These are phyloP conservation scores for Trifolium subterraneum DNA, from an alignment of 306 rosid genomes.

Conservation along the genomic window DNA sequence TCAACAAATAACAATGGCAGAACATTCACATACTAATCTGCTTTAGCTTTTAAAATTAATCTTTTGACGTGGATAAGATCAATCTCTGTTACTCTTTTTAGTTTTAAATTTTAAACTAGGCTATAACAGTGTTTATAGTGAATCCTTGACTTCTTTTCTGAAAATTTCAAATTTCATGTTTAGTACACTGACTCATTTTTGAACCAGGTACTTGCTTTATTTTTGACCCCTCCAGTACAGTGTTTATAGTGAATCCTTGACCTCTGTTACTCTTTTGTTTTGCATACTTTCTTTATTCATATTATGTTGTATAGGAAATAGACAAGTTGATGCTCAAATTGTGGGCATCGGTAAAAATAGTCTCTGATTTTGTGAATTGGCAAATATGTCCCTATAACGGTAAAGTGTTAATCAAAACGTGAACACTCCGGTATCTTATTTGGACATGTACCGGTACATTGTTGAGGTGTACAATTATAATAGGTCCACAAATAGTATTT, in stretches of 20 bases:
- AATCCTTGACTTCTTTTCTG: constrained; percentile 28
- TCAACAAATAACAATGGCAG: constrained; percentile 15
- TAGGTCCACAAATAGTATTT: no score
- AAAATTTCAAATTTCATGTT: constrained; percentile 10
- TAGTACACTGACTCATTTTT: not conserved
- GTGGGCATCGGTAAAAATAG: not conserved
- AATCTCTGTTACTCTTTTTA: constrained; percentile 1
- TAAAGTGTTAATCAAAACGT: not conserved
- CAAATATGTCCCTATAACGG: not conserved
- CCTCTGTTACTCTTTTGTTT: not conserved
- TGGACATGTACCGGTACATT: no score
- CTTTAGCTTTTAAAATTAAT: constrained; percentile 30
- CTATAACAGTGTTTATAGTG: not conserved
- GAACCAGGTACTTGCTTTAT: not conserved
- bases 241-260: no score
- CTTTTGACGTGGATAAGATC: constrained; percentile 43
- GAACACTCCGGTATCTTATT: no score
- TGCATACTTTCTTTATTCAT: not conserved
- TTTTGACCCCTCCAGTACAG: not conserved
- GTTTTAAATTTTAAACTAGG: constrained; percentile 15
- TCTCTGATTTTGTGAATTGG: not conserved
- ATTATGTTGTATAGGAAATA: not conserved
- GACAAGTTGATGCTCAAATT: not conserved
- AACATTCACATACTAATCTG: constrained; percentile 26
- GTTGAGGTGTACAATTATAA: no score